Base-by-base conservation (phyloP, 2,329 filamentous ascomycete genomes). In the Phyllosticta citriasiana region DNA sequence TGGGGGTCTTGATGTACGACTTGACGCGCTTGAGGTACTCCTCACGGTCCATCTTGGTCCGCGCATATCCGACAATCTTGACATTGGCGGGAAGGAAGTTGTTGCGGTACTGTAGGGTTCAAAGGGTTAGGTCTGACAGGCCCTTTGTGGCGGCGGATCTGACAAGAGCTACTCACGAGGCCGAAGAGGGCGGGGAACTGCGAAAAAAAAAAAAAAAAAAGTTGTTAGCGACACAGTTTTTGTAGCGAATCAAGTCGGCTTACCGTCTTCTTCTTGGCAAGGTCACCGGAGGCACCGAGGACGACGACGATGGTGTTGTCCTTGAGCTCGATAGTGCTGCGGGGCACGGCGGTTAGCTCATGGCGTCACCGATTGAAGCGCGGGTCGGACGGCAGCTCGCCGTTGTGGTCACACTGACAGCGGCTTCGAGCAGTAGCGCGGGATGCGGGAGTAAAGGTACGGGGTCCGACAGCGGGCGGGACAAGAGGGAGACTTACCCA, bases 201-300 rank as follows among this genome's bases (percentile, higher is more conserved):
- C 25, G 55, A 8, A 22, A 22, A 22, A 22, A 8, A 8, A 22
- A 22, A 22, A 22, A 8, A 22, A 24, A 58, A 61, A 72, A 47
- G 40, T 47, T 47, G 72, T 67, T 35, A 64, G 63, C 60, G 25
- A 53, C 66, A 62, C 40, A 58, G 14, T 25, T 67, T 62, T 51
- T 60, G 24, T n/a, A 19, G 4, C 9, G 50, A 4, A 54, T 24
- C 19, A 26, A 14, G 57, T 55, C 25, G 30, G 75, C 85, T 75
- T 79, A 96, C 91, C 54, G 94, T 99, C 87, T 99, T 99, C 88
- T 99, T 99, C 84, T 99, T 99, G 57, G 94, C 94, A 68, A 99
- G 80, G 82, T 99, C 94, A 71, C 94, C 94, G 59, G 94, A 99
- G 67, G 94, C 94, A 72, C 94, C 94, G 68, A 99, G 87, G 70